Evolutionary conservation across 2,329 filamentous ascomycete species (phyloP), one percentile per base, ranked within the genome.

Genomic region (Aspergillus sp.): DNA sequence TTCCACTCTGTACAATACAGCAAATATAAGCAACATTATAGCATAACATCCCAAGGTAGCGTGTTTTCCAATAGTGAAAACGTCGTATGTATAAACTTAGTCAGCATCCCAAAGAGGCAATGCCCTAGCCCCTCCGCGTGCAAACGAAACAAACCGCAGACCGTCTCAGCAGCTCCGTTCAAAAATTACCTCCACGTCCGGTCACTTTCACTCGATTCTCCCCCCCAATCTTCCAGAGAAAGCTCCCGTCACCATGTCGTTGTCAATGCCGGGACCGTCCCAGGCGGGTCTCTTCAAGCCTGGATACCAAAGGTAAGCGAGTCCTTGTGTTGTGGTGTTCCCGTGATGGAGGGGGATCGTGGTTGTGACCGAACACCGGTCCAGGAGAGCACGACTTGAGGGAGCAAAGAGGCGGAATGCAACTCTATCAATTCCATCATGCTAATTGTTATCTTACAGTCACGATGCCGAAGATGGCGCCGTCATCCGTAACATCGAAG

Each of bases 391-490:
- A 30, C 26, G 26, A 11, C 9, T 30, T 3, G 8, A 11, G 46
- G 16, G 22, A 38, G 17, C 10, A 35, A 17, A 7, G 20, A 22
- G 17, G 35, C 24, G 19, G 16, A 38, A 38, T 2, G 16, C 35
- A 14, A 6, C 2, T n/a, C 11, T 17, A n/a, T 17, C 35, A 7
- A 38, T 38, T 38, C 13, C 8, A 7, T 6, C 35, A 38, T 38
- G 14, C 35, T 17, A 30, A 19, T 45, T 47, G 56, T 53, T 60
- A 60, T 60, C 62, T 56, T 54, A 61, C 69, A 97, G 95, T 82
- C 96, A 99, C 79, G 93, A 97, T 72, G 87, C 93, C 56, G 95
- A 99, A 85, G 94, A 99, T 89, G 94, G 94, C 72, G 95, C 94
- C 63, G 92, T 99, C 62, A 82, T 97, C 61, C 91, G 94, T 70